A percentile compares a stretch with the other conserved stretches of the same genome.
phyloP scores from a whole-genome alignment of 805 yeast genomes.

The Yarrowia alimentaria region DNA sequence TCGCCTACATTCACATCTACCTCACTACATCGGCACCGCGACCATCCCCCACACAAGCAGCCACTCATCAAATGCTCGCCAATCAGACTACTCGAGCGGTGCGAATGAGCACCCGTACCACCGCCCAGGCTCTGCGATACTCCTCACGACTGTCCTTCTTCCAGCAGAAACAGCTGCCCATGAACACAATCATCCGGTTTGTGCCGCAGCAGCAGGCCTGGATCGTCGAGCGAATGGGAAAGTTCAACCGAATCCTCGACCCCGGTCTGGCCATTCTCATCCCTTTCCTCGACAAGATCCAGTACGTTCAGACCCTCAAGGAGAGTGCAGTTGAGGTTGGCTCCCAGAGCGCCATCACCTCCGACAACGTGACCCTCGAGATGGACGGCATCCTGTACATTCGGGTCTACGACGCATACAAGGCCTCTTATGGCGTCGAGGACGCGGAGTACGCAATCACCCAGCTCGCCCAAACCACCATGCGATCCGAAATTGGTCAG shows the following conservation, averaged over 20 bases:
- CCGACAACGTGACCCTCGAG: constrained; percentile 80
- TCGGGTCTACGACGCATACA: constrained; percentile 75
- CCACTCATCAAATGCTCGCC: background rate
- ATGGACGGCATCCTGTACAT: constrained; percentile 82
- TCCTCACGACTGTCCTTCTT: constrained; percentile 49
- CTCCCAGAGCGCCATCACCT: constrained; percentile 77
- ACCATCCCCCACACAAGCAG: background rate
- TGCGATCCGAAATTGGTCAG: constrained; percentile 87
- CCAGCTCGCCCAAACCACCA: constrained; percentile 85
- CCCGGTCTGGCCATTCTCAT: constrained; percentile 76
- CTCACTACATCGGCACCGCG: background rate
- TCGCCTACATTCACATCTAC: no score
- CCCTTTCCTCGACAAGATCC: constrained; percentile 72
- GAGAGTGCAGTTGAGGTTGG: constrained; percentile 86
- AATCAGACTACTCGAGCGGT: background rate
- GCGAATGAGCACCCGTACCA: background rate
- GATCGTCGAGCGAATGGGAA: constrained; percentile 90
- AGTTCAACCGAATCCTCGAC: constrained; percentile 59
- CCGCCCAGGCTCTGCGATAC: background rate
- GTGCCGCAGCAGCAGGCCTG: constrained; percentile 91
- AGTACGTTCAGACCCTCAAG: constrained; percentile 77
- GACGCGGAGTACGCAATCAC: constrained; percentile 82
- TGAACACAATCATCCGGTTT: constrained; percentile 70
- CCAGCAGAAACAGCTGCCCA: constrained; percentile 63
- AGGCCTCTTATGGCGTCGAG: constrained; percentile 85